Evolutionary conservation across 768 basidiomycete species (phyloP).

Genomic region (Chalciporus piperatus): DNA sequence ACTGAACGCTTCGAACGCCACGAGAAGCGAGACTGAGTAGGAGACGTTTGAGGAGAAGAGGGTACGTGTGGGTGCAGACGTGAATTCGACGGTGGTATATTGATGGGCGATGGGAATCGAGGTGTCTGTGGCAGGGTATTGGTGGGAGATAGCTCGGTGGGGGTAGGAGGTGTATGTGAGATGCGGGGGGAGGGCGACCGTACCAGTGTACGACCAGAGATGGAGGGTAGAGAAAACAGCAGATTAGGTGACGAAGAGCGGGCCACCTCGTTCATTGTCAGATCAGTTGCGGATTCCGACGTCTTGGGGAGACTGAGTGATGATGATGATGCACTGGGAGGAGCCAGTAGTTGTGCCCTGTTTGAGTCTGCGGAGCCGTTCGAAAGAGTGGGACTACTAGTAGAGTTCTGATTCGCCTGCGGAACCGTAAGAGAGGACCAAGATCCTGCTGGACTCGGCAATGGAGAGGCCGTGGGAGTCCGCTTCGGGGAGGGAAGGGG

Average conservation of each 20-base stretch:
- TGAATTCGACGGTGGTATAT: neutral
- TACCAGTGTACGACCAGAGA: conserved; percentile 19
- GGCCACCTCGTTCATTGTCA: conserved; percentile 4
- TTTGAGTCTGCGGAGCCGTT: conserved; percentile 14
- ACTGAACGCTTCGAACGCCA: conserved; percentile 12
- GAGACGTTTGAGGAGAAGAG: conserved; percentile 1
- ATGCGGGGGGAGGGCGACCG: conserved; percentile 10
- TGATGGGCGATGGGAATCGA: neutral
- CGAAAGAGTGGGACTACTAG: conserved; percentile 16
- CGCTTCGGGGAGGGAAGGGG: conserved; percentile 59
- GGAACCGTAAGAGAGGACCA: conserved; percentile 20
- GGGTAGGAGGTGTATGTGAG: conserved; percentile 6
- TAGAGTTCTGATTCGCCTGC: neutral
- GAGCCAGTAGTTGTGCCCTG: conserved; percentile 17
- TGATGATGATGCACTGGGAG: conserved; percentile 22
- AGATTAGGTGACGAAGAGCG: conserved; percentile 23
- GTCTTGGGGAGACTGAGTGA: conserved; percentile 23
- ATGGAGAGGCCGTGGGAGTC: conserved; percentile 44
- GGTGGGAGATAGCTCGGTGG: neutral
- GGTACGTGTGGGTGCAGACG: neutral
- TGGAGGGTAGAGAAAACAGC: conserved; percentile 20
- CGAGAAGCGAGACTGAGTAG: neutral
- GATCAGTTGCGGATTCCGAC: conserved; percentile 10
- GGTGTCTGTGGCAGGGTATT: neutral
- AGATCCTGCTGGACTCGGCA: conserved; percentile 33